Base-by-base conservation (phyloP, 1,284 basidiomycete genomes). In the Leccinum griseonigrum region DNA sequence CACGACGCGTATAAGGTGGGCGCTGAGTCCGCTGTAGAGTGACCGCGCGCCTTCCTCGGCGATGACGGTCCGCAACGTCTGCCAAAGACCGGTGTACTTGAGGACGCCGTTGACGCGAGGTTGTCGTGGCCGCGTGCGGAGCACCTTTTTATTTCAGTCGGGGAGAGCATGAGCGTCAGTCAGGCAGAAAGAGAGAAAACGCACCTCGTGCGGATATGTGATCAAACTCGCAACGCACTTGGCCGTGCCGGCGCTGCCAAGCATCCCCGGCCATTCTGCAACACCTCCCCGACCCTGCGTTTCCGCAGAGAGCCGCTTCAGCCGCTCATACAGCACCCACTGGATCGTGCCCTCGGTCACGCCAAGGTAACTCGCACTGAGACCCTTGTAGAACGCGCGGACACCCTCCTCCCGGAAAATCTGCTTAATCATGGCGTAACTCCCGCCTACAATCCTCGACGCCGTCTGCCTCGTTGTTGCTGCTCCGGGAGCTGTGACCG, bases 261-360 rank as follows among this genome's bases (percentile, higher is more conserved):
- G 79, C 84, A 96, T 94, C 3, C 90, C 91, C 0, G 81, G 66
- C 89, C 91, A 94, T 70, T 91, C 88, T 13, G 71, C 75, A 4
- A 80, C 66, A 1, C 85, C 83, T 13, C 87, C 85, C 61, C 79
- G 78, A 0, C 83, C 82, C 63, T 89, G 81, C 32, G 83, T 79
- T 1, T 76, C 76, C 28, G 79, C 77, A 9, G 84, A 83, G 14
- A 91, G 69, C 66, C 77, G 82, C 75, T 96, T 95, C 61, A 95
- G 75, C 38, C 85, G 82, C 73, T 99, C 97, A 75, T 99, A 99
- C 11, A 99, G 79, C 22, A 93, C 92, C 97, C 97, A 99, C 73
- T 98, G 97, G 60, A 99, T 98, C 22, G 96, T 96, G 4, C 92
- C 92, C 76, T 99, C 97, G 16, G 95, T 93, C 7, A 98, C 97